Percentiles rank a stretch among this genome's conserved stretches.
Conservation (phyloP, 805 yeast species). For the Cyberlindnera mississippiensis region DNA sequence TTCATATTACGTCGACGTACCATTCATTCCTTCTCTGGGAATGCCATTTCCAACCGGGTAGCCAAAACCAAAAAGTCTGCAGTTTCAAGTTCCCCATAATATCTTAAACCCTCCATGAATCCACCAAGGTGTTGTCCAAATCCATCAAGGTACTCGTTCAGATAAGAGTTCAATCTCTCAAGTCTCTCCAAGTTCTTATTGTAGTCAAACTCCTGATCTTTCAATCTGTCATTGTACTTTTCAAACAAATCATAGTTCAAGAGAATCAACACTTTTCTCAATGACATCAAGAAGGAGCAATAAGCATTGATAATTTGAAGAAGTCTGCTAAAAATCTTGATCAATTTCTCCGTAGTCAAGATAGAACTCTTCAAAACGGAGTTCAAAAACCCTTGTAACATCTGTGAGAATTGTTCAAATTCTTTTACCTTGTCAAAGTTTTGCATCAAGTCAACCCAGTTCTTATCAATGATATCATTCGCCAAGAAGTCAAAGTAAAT, state of each 20-base stretch:
- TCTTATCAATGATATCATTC: slow-evolving; percentile 54
- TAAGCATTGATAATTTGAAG: slow-evolving; percentile 45
- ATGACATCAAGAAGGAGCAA: slow-evolving; percentile 45
- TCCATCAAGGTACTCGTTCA: slow-evolving; percentile 40
- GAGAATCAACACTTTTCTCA: slow-evolving; percentile 50
- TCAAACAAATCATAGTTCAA: slow-evolving; percentile 43
- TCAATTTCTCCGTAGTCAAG: slow-evolving; percentile 53
- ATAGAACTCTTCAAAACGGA: slow-evolving; percentile 62
- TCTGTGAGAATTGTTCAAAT: slow-evolving; percentile 41
- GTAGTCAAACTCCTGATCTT: slow-evolving; percentile 36
- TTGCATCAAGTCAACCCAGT: slow-evolving; percentile 41
- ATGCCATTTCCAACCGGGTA: slow-evolving; percentile 37
- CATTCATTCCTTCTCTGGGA: slow-evolving; percentile 16
- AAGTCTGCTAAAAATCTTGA: slow-evolving; percentile 42
- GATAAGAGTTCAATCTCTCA: slow-evolving; percentile 36
- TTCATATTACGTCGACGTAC: background rate
- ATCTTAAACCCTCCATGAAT: slow-evolving; percentile 41
- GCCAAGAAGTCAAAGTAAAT: slow-evolving; percentile 54
- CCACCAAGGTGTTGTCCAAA: slow-evolving; percentile 44
- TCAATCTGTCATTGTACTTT: slow-evolving; percentile 35
- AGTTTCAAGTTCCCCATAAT: slow-evolving; percentile 48
- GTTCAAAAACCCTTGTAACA: slow-evolving; percentile 55
- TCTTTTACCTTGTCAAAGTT: slow-evolving; percentile 29
- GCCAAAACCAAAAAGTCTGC: slow-evolving; percentile 40
- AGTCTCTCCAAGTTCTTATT: slow-evolving; percentile 38